These are phyloP conservation scores for Lolium perenne DNA, from an alignment of 176 grass and related monocot species.

Conservation along the genomic window DNA sequence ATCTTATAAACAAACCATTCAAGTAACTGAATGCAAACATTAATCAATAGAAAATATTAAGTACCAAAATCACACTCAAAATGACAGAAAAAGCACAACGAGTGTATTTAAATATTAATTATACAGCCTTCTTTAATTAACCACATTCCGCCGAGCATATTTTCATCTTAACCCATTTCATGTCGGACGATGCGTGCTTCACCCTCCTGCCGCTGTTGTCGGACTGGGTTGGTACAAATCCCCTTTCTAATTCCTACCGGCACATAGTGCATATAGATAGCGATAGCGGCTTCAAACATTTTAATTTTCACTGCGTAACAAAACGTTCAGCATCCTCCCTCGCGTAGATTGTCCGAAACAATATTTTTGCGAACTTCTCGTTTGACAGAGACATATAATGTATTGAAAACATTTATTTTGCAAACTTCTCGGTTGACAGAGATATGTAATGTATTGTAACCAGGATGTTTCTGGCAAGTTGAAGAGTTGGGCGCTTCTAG, in stretches of 20 bases:
- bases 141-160: no score
- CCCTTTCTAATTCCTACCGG: neutral
- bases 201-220: slow-evolving; percentile 9
- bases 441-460: slow-evolving; percentile 18
- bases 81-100: no score
- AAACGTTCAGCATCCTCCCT: neutral
- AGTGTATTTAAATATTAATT: no score
- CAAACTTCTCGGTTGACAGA: neutral
- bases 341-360: slow-evolving; percentile 7
- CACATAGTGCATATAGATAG: neutral
- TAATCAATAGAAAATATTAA: no score
- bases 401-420: neutral
- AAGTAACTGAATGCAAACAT: no score
- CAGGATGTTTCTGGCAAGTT: neutral
- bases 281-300: neutral
- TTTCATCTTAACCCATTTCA: no score
- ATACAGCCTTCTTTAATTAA: no score
- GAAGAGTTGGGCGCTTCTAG: slow-evolving; percentile 20
- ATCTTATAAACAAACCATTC: no score
- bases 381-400: neutral
- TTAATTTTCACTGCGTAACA: neutral
- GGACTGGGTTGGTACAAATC: neutral
- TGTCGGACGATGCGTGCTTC: neutral
- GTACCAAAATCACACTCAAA: no score
- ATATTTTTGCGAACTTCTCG: neutral